These are phyloP conservation scores for Backusella australiensis DNA, from an alignment of 192 early-diverging fungal genomes.

Conservation along the genomic window DNA sequence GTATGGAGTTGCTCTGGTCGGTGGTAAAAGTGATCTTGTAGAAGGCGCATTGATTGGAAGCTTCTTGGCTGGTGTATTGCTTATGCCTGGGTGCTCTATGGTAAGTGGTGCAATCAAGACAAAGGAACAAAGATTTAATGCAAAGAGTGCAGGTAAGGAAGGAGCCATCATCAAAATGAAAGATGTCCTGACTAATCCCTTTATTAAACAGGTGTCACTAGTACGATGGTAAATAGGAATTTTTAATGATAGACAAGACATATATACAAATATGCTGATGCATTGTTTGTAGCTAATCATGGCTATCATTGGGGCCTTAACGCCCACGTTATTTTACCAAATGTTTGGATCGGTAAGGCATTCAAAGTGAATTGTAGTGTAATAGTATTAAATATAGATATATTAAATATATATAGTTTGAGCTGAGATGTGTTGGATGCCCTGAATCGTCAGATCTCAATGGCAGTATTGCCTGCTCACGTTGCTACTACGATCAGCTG, in stretches of 20 bases:
- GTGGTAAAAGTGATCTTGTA: constrained; percentile 84
- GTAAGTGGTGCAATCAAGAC: constrained; percentile 85
- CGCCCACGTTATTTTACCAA: constrained; percentile 93
- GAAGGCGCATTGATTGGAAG: constrained; percentile 93
- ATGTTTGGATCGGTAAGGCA: constrained; percentile 71
- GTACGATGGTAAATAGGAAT: constrained; percentile 60
- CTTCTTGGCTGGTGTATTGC: constrained; percentile 82
- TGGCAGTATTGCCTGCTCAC: constrained; percentile 45
- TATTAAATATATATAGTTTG: constrained; percentile 34
- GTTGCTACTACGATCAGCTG: constrained; percentile 61
- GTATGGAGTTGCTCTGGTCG: constrained; percentile 83
- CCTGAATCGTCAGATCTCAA: constrained; percentile 16
- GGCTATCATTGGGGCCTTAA: constrained; percentile 88
- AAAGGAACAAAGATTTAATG: constrained; percentile 95
- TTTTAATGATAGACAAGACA: background rate
- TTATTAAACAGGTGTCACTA: constrained; percentile 69
- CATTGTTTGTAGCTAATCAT: constrained; percentile 65
- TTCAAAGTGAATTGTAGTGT: background rate
- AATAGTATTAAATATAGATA: background rate
- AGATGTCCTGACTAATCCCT: background rate
- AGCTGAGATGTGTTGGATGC: constrained; percentile 57
- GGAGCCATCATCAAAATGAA: background rate
- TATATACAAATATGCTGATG: background rate
- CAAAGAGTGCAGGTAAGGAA: constrained; percentile 75
- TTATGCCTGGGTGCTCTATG: constrained; percentile 95